These are phyloP conservation scores for Metarhizium sp. DNA, from an alignment of 2,329 filamentous ascomycete species.

Conservation along the genomic window DNA sequence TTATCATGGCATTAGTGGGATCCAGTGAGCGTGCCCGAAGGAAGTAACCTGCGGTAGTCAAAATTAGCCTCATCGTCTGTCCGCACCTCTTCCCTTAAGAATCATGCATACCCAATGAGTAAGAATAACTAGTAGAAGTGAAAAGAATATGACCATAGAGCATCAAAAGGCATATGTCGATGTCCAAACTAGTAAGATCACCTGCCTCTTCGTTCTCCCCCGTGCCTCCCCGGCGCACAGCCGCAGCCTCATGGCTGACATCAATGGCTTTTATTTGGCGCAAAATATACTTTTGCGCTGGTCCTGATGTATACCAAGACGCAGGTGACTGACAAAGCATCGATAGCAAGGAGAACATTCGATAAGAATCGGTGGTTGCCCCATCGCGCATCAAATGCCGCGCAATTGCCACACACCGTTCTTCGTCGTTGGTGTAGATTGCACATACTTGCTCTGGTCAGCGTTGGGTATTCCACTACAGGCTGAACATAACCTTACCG, in stretches of 20 bases:
- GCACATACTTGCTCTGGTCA: slow-evolving; percentile 54
- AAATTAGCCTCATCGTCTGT: neutral
- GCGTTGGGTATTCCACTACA: neutral
- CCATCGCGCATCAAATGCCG: slow-evolving; percentile 81
- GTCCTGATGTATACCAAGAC: slow-evolving; percentile 69
- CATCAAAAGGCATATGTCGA: slow-evolving; percentile 76
- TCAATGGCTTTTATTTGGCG: slow-evolving; percentile 90
- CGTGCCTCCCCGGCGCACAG: slow-evolving; percentile 16
- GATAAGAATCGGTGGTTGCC: slow-evolving; percentile 73
- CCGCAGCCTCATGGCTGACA: slow-evolving; percentile 39
- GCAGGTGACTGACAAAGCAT: slow-evolving; percentile 64
- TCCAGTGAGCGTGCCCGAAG: slow-evolving; percentile 67
- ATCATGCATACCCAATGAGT: slow-evolving; percentile 54
- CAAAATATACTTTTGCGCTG: slow-evolving; percentile 83
- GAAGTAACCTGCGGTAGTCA: slow-evolving; percentile 57
- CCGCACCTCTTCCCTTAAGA: neutral
- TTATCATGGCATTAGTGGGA: slow-evolving; percentile 66
- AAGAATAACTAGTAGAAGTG: slow-evolving; percentile 71
- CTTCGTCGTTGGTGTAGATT: slow-evolving; percentile 70
- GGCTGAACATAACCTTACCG: slow-evolving; percentile 33
- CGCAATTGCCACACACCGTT: slow-evolving; percentile 60
- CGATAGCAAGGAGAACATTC: slow-evolving; percentile 72
- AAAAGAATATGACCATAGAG: slow-evolving; percentile 88
- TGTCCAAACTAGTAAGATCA: slow-evolving; percentile 18
- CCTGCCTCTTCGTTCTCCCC: neutral